Evolutionary conservation across 2,329 filamentous ascomycete species (phyloP), one percentile per base, ranked within the genome.

Genomic region (Colletotrichum aenigma): DNA sequence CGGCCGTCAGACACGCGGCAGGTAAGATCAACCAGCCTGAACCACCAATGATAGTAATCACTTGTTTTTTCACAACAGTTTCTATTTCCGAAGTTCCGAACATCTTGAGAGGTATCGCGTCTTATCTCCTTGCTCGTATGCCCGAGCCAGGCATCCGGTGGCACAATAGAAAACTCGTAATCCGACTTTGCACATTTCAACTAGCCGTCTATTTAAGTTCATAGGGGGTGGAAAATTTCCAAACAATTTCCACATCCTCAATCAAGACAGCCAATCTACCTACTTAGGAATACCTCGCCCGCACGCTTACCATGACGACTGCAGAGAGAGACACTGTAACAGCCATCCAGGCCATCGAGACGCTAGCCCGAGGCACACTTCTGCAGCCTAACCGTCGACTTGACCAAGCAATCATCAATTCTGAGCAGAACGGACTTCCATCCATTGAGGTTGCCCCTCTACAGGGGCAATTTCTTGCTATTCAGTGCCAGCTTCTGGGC

Each of bases 381-480:
- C 64, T 72, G 15, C 15, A 55, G 18, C 55, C 70, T n/a, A 72
- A 69, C 13, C 15, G 12, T 12, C 60, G 61, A 18, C 34, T 85
- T 55, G 78, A 80, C 32, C 77, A 82, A 28, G 81, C 84, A 12
- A 76, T 84, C 13, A 26, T 78, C n/a, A 84, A 83, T 67, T 84
- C 83, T 3, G 55, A 71, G 3, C 79, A 76, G 13, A 78, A 82
- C 4, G 83, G 83, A 8, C 81, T 88, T 1, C 84, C 84, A 2
- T 80, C 82, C 64, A 87, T 87, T 75, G 81, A 80, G 58, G 81
- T 86, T 48, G 80, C 81, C 5, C 79, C 82, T 1, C 78, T 83
- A 10, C 79, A 84, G 58, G 86, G 85, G 34, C 84, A 85, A 70
- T 83, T 82, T 62, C 80, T 88, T 10, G 81, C 85, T 13, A 78